These are phyloP conservation scores for Penicillium rolfsii DNA, from an alignment of 2,329 filamentous ascomycete genomes.

Conservation along the genomic window DNA sequence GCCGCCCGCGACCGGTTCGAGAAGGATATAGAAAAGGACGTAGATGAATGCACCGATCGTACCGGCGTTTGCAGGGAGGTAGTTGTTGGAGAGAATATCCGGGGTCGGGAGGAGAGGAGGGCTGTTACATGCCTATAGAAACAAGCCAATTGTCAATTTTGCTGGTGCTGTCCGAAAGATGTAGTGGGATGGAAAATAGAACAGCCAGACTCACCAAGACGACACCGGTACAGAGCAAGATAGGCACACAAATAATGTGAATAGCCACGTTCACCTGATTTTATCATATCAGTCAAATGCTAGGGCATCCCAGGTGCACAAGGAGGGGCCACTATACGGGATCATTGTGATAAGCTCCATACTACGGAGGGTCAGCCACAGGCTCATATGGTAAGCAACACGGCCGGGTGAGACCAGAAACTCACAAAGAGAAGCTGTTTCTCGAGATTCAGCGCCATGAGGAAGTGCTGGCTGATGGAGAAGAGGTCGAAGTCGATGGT, in stretches of 20 bases:
- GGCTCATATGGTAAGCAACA: neutral
- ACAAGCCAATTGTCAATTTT: constrained; percentile 4
- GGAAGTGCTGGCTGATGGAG: constrained; percentile 9
- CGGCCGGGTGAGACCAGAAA: constrained; percentile 22
- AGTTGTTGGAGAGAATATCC: constrained; percentile 56
- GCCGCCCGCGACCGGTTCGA: constrained; percentile 90
- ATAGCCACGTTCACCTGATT: constrained; percentile 65
- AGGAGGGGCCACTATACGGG: constrained; percentile 50
- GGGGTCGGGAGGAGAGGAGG: constrained; percentile 58
- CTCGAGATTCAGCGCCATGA: constrained; percentile 62
- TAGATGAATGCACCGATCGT: constrained; percentile 66
- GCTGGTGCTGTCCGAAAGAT: neutral
- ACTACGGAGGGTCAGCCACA: constrained; percentile 49
- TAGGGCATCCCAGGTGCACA: constrained; percentile 22
- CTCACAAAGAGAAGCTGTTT: constrained; percentile 69
- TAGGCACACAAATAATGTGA: constrained; percentile 66
- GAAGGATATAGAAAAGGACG: constrained; percentile 79
- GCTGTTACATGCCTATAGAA: constrained; percentile 59
- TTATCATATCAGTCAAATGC: constrained; percentile 15
- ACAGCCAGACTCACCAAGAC: constrained; percentile 55
- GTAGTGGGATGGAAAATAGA: neutral
- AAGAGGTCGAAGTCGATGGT: constrained; percentile 3
- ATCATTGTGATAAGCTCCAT: constrained; percentile 68
- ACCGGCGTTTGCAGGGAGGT: constrained; percentile 63
- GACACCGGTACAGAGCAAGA: constrained; percentile 62